Base-by-base conservation (phyloP, 2,329 filamentous ascomycete species). In the Aureobasidium musti region DNA sequence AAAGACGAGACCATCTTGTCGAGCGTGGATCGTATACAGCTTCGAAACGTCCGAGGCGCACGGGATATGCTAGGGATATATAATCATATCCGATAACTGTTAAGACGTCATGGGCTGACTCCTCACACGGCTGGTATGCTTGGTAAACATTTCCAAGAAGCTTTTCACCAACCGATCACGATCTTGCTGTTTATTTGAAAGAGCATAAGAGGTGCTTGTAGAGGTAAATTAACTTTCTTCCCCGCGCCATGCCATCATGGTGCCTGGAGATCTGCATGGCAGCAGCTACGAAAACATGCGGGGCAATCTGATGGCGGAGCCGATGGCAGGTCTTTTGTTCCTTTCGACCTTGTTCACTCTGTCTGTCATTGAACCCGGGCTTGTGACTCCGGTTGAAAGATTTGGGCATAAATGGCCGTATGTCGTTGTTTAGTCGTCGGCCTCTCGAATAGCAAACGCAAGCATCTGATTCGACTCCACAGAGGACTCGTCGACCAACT, bases 381-480 rank as follows among this genome's bases (percentile, higher is more conserved):
- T 3, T 35, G 17, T 8, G 6, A n/a, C n/a, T n/a, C n/a, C n/a
- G n/a, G n/a, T n/a, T n/a, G n/a, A n/a, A n/a, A n/a, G n/a, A n/a
- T n/a, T n/a, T n/a, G n/a, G 19, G 17, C 1, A 33, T 2, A 37
- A 6, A 23, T 13, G 14, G 5, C 30, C 19, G 10, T 54, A 17
- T 3, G 19, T 3, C 30, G 30, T 14, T 30, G 26, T 8, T n/a
- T 35, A 64, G 13, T 61, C 23, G n/a, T 69, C 65, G 5, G 75
- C 53, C 45, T 76, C 73, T 54, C 74, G 69, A 39, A 72, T 66
- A 63, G 67, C 71, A 67, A 74, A 80, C 19, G 72, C 74, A 67
- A 86, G 82, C 85, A 91, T 85, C 66, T 69, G 72, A 73, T 91
- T 91, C 53, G 82, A 84, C 66, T 77, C 76, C 47, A 82, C 77